Conservation (phyloP, 371 early-diverging fungal species). For the Rhizopus stolonifer region DNA sequence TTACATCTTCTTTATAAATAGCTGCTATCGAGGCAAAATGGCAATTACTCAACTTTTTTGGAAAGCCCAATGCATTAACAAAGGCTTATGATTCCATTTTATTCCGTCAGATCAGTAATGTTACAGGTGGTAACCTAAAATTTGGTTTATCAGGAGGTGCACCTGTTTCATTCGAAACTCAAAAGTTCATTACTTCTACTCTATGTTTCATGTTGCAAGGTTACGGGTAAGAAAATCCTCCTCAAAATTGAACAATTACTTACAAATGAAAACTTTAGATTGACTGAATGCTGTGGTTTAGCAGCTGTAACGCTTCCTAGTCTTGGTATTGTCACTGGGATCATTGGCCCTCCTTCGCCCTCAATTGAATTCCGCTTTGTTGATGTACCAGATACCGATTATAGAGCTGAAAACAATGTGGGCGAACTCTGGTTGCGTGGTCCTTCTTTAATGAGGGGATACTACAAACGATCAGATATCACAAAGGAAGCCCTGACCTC, state of each 20-base stretch:
- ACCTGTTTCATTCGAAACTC: conserved; percentile 82
- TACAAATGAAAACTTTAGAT: too few relatives aligned
- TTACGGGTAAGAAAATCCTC: conserved; percentile 70
- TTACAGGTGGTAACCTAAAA: conserved; percentile 87
- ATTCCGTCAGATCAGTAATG: conserved; percentile 75
- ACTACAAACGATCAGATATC: conserved; percentile 76
- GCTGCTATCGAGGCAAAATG: conserved; percentile 73
- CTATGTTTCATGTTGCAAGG: conserved; percentile 79
- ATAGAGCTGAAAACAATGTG: conserved; percentile 64
- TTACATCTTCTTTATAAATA: conserved; percentile 17
- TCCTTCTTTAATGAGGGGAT: conserved; percentile 85
- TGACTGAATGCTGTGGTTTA: conserved; percentile 56
- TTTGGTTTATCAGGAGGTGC: conserved; percentile 92
- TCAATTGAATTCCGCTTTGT: conserved; percentile 81
- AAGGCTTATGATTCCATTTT: conserved; percentile 71
- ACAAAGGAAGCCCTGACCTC: conserved; percentile 76
- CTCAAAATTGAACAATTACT: too few relatives aligned
- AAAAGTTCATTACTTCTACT: conserved; percentile 77
- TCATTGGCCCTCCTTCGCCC: conserved; percentile 75
- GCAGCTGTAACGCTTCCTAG: conserved; percentile 52
- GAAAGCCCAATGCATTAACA: conserved; percentile 62
- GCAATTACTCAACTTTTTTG: conserved; percentile 57
- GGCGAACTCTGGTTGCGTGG: conserved; percentile 94
- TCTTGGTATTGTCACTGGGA: conserved; percentile 48
- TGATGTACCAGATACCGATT: conserved; percentile 77